These are phyloP conservation scores for Cladophialophora chaetospira DNA, from an alignment of 2,329 filamentous ascomycete genomes.

Conservation along the genomic window DNA sequence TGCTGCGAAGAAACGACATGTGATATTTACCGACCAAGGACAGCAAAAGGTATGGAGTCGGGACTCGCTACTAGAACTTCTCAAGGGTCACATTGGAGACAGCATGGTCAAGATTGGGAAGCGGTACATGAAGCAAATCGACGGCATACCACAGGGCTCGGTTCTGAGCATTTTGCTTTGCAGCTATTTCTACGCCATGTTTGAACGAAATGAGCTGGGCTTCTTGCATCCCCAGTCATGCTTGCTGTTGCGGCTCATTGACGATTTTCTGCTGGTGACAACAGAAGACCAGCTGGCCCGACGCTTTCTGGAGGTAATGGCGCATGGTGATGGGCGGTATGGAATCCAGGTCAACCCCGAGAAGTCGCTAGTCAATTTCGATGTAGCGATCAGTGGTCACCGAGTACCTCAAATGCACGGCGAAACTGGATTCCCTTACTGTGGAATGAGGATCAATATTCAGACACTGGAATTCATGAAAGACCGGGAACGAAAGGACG, in stretches of 20 bases:
- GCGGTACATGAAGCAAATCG: conserved; percentile 81
- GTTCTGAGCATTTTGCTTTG: conserved; percentile 83
- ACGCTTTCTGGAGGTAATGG: conserved; percentile 77
- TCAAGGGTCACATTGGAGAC: conserved; percentile 76
- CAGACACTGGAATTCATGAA: conserved; percentile 73
- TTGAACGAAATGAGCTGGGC: conserved; percentile 68
- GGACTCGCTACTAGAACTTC: conserved; percentile 65
- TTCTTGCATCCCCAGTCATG: conserved; percentile 63
- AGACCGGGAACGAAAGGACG: conserved; percentile 61
- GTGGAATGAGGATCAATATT: conserved; percentile 76
- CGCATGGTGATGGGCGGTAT: conserved; percentile 73
- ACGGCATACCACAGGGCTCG: conserved; percentile 91
- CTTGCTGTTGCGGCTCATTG: conserved; percentile 78
- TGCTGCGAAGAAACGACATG: conserved; percentile 54
- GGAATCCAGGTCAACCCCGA: conserved; percentile 74
- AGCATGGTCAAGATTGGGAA: conserved; percentile 90
- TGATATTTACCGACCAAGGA: conserved; percentile 74
- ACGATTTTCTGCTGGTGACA: conserved; percentile 91
- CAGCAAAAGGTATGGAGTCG: conserved; percentile 60
- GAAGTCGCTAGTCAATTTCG: conserved; percentile 87
- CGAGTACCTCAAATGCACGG: conserved; percentile 55
- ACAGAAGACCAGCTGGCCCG: conserved; percentile 66
- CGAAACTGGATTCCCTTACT: conserved; percentile 75
- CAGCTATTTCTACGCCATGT: conserved; percentile 92
- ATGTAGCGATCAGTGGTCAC: conserved; percentile 58